Conservation (phyloP, 192 early-diverging fungal genomes). For the Backusella macrospora region DNA sequence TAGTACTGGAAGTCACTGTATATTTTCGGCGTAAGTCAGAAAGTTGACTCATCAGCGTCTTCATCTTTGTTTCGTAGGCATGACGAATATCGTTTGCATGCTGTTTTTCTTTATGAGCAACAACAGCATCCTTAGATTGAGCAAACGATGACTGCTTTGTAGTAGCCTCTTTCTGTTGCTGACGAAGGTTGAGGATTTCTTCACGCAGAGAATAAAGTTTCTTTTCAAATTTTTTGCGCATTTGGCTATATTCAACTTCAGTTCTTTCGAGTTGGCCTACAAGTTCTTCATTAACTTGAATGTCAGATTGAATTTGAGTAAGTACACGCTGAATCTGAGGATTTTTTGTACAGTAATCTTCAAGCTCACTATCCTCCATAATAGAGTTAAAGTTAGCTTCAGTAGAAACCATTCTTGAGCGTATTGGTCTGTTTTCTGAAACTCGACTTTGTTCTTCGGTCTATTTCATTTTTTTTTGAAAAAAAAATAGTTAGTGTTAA, state of each 20-base stretch:
- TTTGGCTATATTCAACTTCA: constrained; percentile 53
- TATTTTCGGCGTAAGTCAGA: constrained; percentile 57
- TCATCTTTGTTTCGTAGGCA: constrained; percentile 61
- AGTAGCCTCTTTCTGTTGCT: constrained; percentile 56
- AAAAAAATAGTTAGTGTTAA: background rate
- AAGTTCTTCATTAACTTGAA: constrained; percentile 60
- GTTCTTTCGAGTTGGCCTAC: constrained; percentile 56
- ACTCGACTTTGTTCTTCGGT: background rate
- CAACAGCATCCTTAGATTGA: background rate
- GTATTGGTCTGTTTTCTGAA: background rate
- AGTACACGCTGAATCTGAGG: constrained; percentile 42
- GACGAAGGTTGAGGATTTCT: constrained; percentile 51
- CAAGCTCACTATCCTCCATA: constrained; percentile 11
- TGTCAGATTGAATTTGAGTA: constrained; percentile 57
- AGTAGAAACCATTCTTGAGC: background rate
- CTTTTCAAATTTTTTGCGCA: constrained; percentile 66
- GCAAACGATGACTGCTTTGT: background rate
- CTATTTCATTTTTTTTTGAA: constrained; percentile 1
- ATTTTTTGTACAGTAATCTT: constrained; percentile 11
- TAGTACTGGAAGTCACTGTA: constrained; percentile 50
- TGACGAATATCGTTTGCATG: constrained; percentile 45
- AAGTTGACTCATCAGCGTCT: constrained; percentile 54
- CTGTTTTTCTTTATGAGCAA: constrained; percentile 11
- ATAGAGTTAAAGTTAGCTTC: background rate
- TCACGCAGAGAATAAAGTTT: constrained; percentile 63